Base-by-base conservation (phyloP, 169 alveolate species). In the Blepharisma undulans region DNA sequence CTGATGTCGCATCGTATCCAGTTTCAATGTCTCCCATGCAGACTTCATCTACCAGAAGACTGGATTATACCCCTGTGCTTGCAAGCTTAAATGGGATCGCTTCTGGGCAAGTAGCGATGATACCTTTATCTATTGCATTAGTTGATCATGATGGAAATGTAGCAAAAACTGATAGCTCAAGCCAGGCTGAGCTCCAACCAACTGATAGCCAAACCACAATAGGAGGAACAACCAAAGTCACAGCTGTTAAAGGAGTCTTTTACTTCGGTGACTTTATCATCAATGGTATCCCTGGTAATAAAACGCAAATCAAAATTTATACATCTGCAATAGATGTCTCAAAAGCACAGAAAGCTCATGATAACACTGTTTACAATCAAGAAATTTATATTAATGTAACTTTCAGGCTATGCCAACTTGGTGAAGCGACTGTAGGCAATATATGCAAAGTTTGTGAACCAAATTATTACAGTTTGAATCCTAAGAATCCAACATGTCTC, bases 181-280 rank as follows among this genome's bases (percentile, higher is more conserved):
- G 89, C 60, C 34, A 48, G 19, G 78, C 78, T 2, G 25, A 22
- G 29, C 36, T 79, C 0, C 29, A 33, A 12, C 25, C 34, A 25
- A 79, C 91, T 86, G 91, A 29, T 12, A 72, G 61, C 34, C 19
- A 8, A 4, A n/a, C 59, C 36, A 22, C 89, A 32, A 30, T 84
- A 2, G 30, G 61, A 86, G 91, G 91, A 34, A 86, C 85, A 5
- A 86, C 91, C 8, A 21, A 60, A 29, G 32, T 72, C 12, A 61
- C 27, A 21, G 81, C 91, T 21, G 72, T 61, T 1, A 3, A 86
- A 6, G 91, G 91, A 72, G 84, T 86, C n/a, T 86, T 30, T 72
- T 21, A 27, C 14, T 25, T 86, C 30, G 25, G 10, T 22, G 71
- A 72, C 6, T 84, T 84, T 84, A 60, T 79, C 10, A 25, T 32